Evolutionary conservation across 768 basidiomycete species (phyloP).

Genomic region (Tricholoma sp.): DNA sequence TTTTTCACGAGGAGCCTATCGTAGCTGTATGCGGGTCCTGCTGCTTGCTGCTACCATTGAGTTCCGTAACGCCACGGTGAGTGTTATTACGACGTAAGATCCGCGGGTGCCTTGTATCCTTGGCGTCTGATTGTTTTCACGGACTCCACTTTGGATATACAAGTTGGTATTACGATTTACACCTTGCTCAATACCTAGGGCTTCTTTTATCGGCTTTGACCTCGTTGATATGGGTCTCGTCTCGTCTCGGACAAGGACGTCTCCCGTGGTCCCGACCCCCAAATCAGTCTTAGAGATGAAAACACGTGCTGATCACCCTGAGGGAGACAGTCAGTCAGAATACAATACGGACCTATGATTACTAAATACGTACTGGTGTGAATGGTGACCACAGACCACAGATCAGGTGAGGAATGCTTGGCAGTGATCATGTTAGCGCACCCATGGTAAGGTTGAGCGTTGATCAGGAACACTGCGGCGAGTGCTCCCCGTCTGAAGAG

Average conservation of each 20-base stretch:
- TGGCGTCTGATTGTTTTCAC: background rate
- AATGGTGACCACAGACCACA: background rate
- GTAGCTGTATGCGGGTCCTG: too few relatives aligned
- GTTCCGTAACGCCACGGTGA: slow-evolving; percentile 19
- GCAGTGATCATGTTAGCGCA: background rate
- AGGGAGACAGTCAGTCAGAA: too few relatives aligned
- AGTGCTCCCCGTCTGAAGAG: background rate
- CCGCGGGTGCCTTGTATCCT: background rate
- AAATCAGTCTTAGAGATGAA: too few relatives aligned
- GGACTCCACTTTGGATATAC: too few relatives aligned
- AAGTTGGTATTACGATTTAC: too few relatives aligned
- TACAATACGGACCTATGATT: too few relatives aligned
- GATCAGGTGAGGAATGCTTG: too few relatives aligned
- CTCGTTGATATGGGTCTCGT: background rate
- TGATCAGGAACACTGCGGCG: background rate
- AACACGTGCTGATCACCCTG: too few relatives aligned
- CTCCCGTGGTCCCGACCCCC: too few relatives aligned
- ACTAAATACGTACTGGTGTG: background rate
- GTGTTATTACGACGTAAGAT: slow-evolving; percentile 4
- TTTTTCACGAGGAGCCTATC: too few relatives aligned
- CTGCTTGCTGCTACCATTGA: slow-evolving; percentile 20
- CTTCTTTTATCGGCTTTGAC: background rate
- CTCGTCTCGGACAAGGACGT: too few relatives aligned
- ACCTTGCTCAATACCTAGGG: too few relatives aligned
- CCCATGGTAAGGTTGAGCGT: background rate